A percentile compares a stretch with the other conserved stretches of the same genome.
Evolutionary conservation across 139 green algal species (phyloP).

Genomic region (Picochlorum sp.): DNA sequence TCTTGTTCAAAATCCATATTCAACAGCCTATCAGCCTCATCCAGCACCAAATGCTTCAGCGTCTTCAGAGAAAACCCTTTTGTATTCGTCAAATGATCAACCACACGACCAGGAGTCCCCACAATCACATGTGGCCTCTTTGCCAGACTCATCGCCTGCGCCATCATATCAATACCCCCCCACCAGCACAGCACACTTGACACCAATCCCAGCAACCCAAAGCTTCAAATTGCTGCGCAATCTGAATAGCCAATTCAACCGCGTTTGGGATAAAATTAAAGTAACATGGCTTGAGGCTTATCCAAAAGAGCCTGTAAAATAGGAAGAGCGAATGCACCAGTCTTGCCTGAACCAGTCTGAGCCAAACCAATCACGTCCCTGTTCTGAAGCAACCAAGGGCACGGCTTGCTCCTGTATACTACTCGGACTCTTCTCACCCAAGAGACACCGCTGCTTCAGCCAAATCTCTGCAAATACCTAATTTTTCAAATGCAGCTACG

Average conservation of each 20-base stretch:
- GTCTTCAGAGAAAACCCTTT: conserved; percentile 89
- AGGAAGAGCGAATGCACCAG: conserved; percentile 90
- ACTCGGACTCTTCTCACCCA: conserved; percentile 73
- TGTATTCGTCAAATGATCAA: conserved; percentile 99
- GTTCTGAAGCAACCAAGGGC: conserved; percentile 71
- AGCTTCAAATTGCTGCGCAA: conserved; percentile 95
- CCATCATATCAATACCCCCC: conserved; percentile 99
- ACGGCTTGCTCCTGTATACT: conserved; percentile 81
- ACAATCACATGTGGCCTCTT: conserved; percentile 91
- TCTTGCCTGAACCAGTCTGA: conserved; percentile 97
- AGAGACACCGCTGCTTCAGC: conserved; percentile 68
- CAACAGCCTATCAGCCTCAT: conserved; percentile 97
- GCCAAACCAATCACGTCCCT: conserved; percentile 94
- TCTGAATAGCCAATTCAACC: conserved; percentile 98
- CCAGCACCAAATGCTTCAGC: conserved; percentile 86
- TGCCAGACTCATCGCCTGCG: conserved; percentile 79
- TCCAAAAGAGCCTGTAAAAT: conserved; percentile 91
- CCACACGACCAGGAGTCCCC: conserved; percentile 89
- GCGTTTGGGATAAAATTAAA: conserved; percentile 91
- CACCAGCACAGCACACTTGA: conserved; percentile 82
- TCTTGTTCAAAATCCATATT: conserved; percentile 99
- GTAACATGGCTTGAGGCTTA: conserved; percentile 81
- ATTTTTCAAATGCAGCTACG: conserved; percentile 48
- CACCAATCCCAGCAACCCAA: conserved; percentile 80
- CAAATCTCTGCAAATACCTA: conserved; percentile 76